These are phyloP conservation scores for Neocucurbitaria cava DNA, from an alignment of 2,329 filamentous ascomycete species.

Conservation along the genomic window DNA sequence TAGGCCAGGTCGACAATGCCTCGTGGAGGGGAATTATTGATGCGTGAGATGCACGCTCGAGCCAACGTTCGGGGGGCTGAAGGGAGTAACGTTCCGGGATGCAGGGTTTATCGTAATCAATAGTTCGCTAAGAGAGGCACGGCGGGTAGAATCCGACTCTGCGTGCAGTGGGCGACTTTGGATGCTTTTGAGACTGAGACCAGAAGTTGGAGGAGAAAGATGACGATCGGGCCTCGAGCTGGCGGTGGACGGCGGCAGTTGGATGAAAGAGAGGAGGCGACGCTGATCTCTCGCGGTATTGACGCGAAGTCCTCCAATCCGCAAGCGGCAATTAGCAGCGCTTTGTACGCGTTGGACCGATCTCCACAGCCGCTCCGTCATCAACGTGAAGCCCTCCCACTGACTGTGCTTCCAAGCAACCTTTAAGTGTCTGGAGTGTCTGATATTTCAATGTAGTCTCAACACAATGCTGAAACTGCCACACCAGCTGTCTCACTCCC, in stretches of 20 bases:
- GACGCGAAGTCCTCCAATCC: slow-evolving; percentile 14
- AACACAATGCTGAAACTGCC: slow-evolving; percentile 14
- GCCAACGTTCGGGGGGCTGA: slow-evolving; percentile 19
- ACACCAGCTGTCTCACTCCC: slow-evolving; percentile 10
- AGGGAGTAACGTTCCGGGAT: slow-evolving; percentile 19
- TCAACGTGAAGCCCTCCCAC: background rate
- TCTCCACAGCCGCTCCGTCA: background rate
- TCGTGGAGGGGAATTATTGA: slow-evolving; percentile 23
- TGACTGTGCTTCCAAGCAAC: background rate
- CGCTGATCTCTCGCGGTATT: slow-evolving; percentile 20
- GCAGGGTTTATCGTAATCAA: slow-evolving; percentile 30
- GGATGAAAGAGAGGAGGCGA: slow-evolving; percentile 18
- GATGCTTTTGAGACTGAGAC: background rate
- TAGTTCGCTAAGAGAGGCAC: slow-evolving; percentile 18
- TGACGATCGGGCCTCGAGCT: background rate
- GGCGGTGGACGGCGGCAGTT: slow-evolving; percentile 18
- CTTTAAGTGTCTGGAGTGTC: slow-evolving; percentile 12
- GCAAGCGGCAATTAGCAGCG: slow-evolving; percentile 12
- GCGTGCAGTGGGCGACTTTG: slow-evolving; percentile 1
- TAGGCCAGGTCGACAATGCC: slow-evolving; percentile 1
- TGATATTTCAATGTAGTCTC: slow-evolving; percentile 1
- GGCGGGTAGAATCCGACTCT: slow-evolving; percentile 24
- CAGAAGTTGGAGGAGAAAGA: background rate
- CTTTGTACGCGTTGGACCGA: slow-evolving; percentile 11
- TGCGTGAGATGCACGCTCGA: slow-evolving; percentile 29